Evolutionary conservation across 1,284 basidiomycete species (phyloP), one percentile per base, ranked within the genome.

Genomic region (Chalciporus sp.): DNA sequence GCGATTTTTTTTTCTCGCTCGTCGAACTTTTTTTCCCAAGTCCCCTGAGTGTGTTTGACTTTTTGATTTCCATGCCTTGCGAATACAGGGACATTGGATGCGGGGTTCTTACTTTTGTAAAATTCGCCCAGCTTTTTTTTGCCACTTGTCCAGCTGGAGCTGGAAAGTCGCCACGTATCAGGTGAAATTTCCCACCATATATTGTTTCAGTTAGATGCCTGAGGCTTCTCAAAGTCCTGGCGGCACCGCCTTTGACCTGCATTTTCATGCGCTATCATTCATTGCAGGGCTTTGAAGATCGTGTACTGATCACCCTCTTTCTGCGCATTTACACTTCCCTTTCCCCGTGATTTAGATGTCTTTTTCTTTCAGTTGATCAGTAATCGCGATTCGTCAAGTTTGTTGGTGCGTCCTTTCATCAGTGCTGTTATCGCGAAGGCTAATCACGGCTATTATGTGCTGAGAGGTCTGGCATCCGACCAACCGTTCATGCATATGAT

Each of bases 101-200:
- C 14, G 31, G 31, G 4, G 6, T 14, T 31, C 27, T 52, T 26
- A 11, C 19, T 6, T 10, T 14, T 17, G 16, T 11, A 27, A 28
- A 33, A 10, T 26, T 31, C 33, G 31, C 26, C 46, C 26, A 16
- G 42, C 43, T 23, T 29, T 20, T 19, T 28, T 39, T 45, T 3
- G 3, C n/a, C 14, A 9, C 3, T 2, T 1, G 16, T 14, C n/a
- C 2, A 27, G 14, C 37, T 35, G 23, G 17, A 26, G 5, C 20
- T 43, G 39, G 28, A 19, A 47, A 17, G 39, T 27, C 47, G 2
- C 42, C 26, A 35, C 1, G 39, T 35, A 20, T 41, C 27, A 14
- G 29, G 39, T 12, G 51, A 52, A 29, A 23, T 46, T 66, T 63
- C 52, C 53, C 56, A 50, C 55, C 45, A 0, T 54, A 42, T 37